Conservation (phyloP, 2,329 filamentous ascomycete species). For the Zymoseptoria pseudotritici region DNA sequence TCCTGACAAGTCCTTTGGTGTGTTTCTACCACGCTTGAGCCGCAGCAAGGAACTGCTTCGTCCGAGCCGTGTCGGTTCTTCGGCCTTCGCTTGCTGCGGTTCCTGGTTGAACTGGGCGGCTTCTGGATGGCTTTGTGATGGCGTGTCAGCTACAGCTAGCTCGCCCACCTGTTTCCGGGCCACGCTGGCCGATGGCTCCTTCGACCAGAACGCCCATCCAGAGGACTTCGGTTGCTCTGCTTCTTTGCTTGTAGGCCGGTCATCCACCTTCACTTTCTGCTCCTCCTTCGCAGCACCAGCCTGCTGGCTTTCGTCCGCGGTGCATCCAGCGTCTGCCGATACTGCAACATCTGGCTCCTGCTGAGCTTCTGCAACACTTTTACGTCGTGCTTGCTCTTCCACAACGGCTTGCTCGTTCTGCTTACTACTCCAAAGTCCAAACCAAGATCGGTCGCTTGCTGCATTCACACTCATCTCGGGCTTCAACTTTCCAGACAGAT, state of each 20-base stretch:
- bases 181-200: slow-evolving; percentile 50
- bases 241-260: slow-evolving; percentile 1
- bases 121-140: slow-evolving; percentile 43
- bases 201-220: slow-evolving; percentile 78
- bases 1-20: slow-evolving; percentile 16
- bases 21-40: slow-evolving; percentile 16
- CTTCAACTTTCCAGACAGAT: slow-evolving; percentile 6
- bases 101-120: slow-evolving; percentile 45
- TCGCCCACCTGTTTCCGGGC: slow-evolving; percentile 50
- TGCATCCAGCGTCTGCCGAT: slow-evolving; percentile 6
- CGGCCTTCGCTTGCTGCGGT: slow-evolving; percentile 13
- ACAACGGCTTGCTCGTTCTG: slow-evolving; percentile 34
- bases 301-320: slow-evolving; percentile 3
- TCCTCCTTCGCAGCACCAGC: slow-evolving; percentile 5
- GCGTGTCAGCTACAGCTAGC: slow-evolving; percentile 44
- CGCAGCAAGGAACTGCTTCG: slow-evolving; percentile 19
- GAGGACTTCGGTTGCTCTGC: slow-evolving; percentile 40
- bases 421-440: slow-evolving; percentile 42
- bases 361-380: slow-evolving; percentile 10
- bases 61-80: slow-evolving; percentile 5
- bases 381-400: slow-evolving; percentile 17
- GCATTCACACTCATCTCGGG: slow-evolving; percentile 19
- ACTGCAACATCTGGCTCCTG: slow-evolving; percentile 16
- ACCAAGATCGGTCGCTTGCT: slow-evolving; percentile 36
- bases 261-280: slow-evolving; percentile 1